Percentiles rank a stretch among this genome's conserved stretches.
phyloP scores from a whole-genome alignment of 495 filamentous ascomycete species.

The Parmelia sp. region DNA sequence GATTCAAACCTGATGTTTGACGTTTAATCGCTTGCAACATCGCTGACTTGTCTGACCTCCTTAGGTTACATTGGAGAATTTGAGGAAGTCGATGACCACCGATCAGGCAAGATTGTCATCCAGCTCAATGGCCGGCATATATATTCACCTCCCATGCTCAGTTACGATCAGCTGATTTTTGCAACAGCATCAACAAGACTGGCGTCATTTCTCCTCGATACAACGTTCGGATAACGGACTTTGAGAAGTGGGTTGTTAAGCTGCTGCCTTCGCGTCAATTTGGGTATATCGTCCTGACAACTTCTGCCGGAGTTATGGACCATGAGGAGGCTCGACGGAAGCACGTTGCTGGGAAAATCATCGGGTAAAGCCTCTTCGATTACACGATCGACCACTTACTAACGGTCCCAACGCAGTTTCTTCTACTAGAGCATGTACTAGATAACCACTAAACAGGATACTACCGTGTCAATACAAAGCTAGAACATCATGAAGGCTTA shows the following conservation, averaged over 20 bases:
- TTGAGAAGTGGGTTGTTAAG: constrained; percentile 99
- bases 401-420: constrained; percentile 6
- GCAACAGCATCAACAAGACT: constrained; percentile 83
- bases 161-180: constrained; percentile 1
- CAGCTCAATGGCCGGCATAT: constrained; percentile 74
- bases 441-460: too few relatives aligned
- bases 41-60: constrained; percentile 26
- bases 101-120: constrained; percentile 96
- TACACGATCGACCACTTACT: not conserved
- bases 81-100: constrained; percentile 99
- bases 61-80: constrained; percentile 99
- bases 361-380: constrained; percentile 14
- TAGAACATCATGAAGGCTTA: not conserved
- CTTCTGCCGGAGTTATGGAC: constrained; percentile 98
- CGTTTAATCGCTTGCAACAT: constrained; percentile 91
- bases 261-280: constrained; percentile 98
- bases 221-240: constrained; percentile 93
- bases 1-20: constrained; percentile 63
- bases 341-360: constrained; percentile 92
- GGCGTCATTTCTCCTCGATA: constrained; percentile 98
- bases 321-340: constrained; percentile 98
- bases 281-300: constrained; percentile 97
- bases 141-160: not conserved
- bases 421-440: constrained; percentile 11
- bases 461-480: not conserved